phyloP scores from a whole-genome alignment of 2,329 filamentous ascomycete species.

The Metarhizium sp. region DNA sequence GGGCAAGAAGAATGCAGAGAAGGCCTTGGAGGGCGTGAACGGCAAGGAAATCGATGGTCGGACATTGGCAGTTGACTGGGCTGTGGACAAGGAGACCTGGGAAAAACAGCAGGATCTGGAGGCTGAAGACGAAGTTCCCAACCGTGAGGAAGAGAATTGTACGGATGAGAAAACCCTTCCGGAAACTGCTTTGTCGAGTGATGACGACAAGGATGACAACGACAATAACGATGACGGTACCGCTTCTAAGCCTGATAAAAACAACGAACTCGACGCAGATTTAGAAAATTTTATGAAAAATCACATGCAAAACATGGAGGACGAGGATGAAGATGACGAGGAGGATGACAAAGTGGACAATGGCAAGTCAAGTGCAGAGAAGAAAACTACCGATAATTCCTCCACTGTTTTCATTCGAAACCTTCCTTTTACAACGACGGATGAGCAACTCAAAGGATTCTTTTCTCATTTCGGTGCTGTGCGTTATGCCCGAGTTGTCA shows the following conservation, averaged over 20 bases:
- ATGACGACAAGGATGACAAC: background rate
- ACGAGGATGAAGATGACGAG: constrained; percentile 43
- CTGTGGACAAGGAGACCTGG: constrained; percentile 86
- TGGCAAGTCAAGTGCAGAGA: constrained; percentile 25
- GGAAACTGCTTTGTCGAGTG: constrained; percentile 17
- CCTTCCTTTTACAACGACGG: constrained; percentile 78
- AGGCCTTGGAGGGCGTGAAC: constrained; percentile 75
- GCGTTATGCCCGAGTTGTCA: constrained; percentile 83
- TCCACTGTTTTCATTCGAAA: constrained; percentile 89
- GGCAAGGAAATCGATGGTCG: constrained; percentile 85
- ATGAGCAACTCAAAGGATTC: constrained; percentile 74
- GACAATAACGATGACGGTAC: constrained; percentile 9
- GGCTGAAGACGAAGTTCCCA: constrained; percentile 22
- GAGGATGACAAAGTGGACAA: constrained; percentile 31
- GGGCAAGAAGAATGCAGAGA: constrained; percentile 84
- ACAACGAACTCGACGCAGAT: constrained; percentile 33
- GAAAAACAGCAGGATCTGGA: constrained; percentile 47
- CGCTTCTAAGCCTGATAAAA: constrained; percentile 14
- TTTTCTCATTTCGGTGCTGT: constrained; percentile 84
- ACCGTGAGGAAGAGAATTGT: constrained; percentile 20
- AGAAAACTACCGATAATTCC: constrained; percentile 49
- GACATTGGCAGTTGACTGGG: constrained; percentile 89
- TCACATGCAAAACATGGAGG: constrained; percentile 47
- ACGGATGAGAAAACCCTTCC: constrained; percentile 20
- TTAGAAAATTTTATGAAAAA: constrained; percentile 49